Evolutionary conservation across 2,329 filamentous ascomycete genomes (phyloP).

Genomic region (Epichloe hybrida): DNA sequence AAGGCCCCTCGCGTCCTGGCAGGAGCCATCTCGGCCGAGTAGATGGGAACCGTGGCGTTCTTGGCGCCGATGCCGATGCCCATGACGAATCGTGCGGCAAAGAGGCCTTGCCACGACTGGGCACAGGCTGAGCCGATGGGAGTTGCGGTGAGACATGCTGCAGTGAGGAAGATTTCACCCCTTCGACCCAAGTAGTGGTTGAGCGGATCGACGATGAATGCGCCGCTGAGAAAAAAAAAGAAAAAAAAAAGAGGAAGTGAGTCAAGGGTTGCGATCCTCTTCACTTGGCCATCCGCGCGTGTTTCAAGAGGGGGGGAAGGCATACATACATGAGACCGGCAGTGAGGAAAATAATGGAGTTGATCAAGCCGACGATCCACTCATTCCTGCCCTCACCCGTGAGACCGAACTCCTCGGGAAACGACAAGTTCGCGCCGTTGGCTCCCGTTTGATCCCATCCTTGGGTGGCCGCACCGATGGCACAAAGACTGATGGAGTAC

Average conservation of each 20-base stretch:
- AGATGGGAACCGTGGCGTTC: constrained; percentile 52
- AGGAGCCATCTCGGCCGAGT: constrained; percentile 58
- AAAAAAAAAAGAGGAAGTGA: background rate
- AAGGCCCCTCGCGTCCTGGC: constrained; percentile 54
- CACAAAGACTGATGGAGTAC: constrained; percentile 35
- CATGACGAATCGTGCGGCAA: constrained; percentile 51
- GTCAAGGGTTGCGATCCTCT: background rate
- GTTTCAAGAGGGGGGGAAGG: too few relatives aligned
- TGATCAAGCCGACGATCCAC: constrained; percentile 20
- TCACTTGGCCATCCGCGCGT: background rate
- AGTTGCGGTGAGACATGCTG: constrained; percentile 29
- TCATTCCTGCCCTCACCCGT: constrained; percentile 27
- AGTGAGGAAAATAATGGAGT: constrained; percentile 19
- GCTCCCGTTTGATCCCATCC: constrained; percentile 51
- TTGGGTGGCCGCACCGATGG: constrained; percentile 40
- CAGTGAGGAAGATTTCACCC: constrained; percentile 52
- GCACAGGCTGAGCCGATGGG: constrained; percentile 46
- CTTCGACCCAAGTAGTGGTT: constrained; percentile 51
- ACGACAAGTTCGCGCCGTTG: constrained; percentile 47
- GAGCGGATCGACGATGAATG: constrained; percentile 27
- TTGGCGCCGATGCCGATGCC: constrained; percentile 58
- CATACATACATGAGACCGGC: constrained; percentile 45
- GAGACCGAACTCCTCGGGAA: constrained; percentile 30
- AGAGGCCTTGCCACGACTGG: constrained; percentile 51
- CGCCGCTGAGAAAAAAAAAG: constrained; percentile 8